Base-by-base conservation (phyloP, 371 early-diverging fungal genomes). In the Zychaea mexicana region DNA sequence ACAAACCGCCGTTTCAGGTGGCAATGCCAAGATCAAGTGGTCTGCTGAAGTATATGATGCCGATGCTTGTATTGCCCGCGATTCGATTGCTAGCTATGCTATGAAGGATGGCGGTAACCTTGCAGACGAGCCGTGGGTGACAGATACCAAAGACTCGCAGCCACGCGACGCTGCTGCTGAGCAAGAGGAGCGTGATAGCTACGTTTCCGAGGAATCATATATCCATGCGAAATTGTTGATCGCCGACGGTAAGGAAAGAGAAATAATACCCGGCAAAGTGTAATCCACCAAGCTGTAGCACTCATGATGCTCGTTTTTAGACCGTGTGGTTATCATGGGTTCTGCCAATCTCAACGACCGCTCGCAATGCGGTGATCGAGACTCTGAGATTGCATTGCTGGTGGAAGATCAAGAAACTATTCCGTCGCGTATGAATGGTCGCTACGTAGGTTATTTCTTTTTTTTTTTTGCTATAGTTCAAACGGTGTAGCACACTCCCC, bases 291-390 rank as follows among this genome's bases (percentile, higher is more conserved):
- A n/a, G n/a, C n/a, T n/a, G n/a, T n/a, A n/a, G n/a, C n/a, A n/a
- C n/a, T n/a, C n/a, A n/a, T n/a, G n/a, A n/a, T n/a, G n/a, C n/a
- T n/a, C n/a, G n/a, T n/a, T n/a, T n/a, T n/a, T 61, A 79, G 95
- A 94, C 68, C 84, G 83, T 15, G 78, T 82, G 33, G 91, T 91
- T 38, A 85, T 97, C 55, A 87, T 92, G 79, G 98, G 98, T 22
- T 93, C 93, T 21, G 93, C 96, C 61, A 96, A 96, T 76, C 80
- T 97, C 68, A 98, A 98, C 74, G 95, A 94, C 74, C 91, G 98
- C 10, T 94, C 94, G 4, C 91, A 94, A 79, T 76, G 88, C 46
- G 98, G 98, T 57, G 86, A 88, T 70, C 91, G 95, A 65, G 98
- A 98, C 68, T 93, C 95, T 22, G 98, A 98, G 76, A 87, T 96